These are phyloP conservation scores for Hypomyces perniciosus DNA, from an alignment of 2,329 filamentous ascomycete species.

Conservation along the genomic window DNA sequence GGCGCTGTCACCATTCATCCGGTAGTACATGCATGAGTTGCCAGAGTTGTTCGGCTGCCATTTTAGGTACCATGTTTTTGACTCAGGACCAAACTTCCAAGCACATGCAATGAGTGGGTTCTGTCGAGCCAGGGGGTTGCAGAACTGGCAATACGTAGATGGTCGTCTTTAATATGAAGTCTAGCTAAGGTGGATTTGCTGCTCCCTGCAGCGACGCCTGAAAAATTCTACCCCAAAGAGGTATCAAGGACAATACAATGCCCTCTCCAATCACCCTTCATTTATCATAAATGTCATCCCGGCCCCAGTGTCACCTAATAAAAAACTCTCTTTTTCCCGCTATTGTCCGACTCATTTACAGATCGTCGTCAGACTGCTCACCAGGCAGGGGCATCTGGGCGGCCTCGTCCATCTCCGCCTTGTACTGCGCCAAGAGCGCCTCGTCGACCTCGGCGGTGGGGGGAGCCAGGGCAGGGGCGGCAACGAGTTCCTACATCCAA, in stretches of 20 bases:
- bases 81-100: too few relatives aligned
- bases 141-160: conserved; percentile 17
- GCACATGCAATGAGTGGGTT: not conserved
- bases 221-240: conserved; percentile 28
- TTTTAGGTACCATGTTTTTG: too few relatives aligned
- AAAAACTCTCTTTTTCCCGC: conserved; percentile 21
- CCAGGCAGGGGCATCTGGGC: conserved; percentile 81
- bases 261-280: conserved; percentile 28
- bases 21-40: too few relatives aligned
- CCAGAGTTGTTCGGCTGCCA: too few relatives aligned
- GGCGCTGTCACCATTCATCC: too few relatives aligned
- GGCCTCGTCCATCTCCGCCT: conserved; percentile 81
- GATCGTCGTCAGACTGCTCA: conserved; percentile 76
- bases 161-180: conserved; percentile 26
- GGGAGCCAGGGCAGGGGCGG: conserved; percentile 87
- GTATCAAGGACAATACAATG: conserved; percentile 24
- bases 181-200: conserved; percentile 29
- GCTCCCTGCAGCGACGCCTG: conserved; percentile 26
- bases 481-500: conserved; percentile 76
- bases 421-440: conserved; percentile 72
- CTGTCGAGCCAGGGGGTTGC: not conserved
- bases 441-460: conserved; percentile 87
- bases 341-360: conserved; percentile 39
- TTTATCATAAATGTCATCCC: conserved; percentile 35
- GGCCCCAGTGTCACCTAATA: conserved; percentile 16